A percentile compares a stretch with the other conserved stretches of the same genome.
These are phyloP conservation scores for sunflower (Helianthus annuus) DNA, from an alignment of 129 eudicot genomes.

Conservation along the genomic window DNA sequence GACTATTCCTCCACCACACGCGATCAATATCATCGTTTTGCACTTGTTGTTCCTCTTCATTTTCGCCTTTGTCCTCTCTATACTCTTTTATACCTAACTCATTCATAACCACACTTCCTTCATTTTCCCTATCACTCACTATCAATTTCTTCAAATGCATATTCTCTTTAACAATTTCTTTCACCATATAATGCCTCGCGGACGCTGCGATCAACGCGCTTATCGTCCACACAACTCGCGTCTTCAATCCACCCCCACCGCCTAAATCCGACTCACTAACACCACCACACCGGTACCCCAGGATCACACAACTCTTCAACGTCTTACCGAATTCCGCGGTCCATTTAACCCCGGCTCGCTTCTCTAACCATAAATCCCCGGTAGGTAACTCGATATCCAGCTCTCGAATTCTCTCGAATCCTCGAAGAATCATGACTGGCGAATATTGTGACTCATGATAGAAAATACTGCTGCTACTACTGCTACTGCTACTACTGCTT, in stretches of 20 bases:
- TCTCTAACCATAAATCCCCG: conserved; percentile 51
- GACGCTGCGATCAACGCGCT: conserved; percentile 62
- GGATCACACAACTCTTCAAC: conserved; percentile 49
- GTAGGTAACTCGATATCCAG: conserved; percentile 59
- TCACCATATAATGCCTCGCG: conserved; percentile 58
- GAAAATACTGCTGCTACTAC: too few relatives aligned
- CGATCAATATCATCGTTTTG: neutral
- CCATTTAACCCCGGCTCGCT: conserved; percentile 52
- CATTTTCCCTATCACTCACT: conserved; percentile 47
- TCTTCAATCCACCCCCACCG: conserved; percentile 59
- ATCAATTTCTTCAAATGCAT: conserved; percentile 13
- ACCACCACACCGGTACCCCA: conserved; percentile 48
- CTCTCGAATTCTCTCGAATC: conserved; percentile 43
- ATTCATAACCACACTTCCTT: conserved; percentile 49
- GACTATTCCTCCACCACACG: conserved; percentile 54
- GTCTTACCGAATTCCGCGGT: conserved; percentile 50
- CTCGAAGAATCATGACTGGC: conserved; percentile 45
- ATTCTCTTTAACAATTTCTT: conserved; percentile 46
- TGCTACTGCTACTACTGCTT: neutral
- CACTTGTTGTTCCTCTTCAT: conserved; percentile 17
- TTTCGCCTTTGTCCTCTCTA: conserved; percentile 31
- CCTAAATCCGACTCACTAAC: conserved; percentile 33
- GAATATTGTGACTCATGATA: conserved; percentile 14
- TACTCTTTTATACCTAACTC: conserved; percentile 43
- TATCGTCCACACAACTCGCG: conserved; percentile 68